Percentiles rank a stretch among this genome's conserved stretches.
phyloP scores from a whole-genome alignment of 2,329 filamentous ascomycete genomes.

The Coniochaeta prunicola region DNA sequence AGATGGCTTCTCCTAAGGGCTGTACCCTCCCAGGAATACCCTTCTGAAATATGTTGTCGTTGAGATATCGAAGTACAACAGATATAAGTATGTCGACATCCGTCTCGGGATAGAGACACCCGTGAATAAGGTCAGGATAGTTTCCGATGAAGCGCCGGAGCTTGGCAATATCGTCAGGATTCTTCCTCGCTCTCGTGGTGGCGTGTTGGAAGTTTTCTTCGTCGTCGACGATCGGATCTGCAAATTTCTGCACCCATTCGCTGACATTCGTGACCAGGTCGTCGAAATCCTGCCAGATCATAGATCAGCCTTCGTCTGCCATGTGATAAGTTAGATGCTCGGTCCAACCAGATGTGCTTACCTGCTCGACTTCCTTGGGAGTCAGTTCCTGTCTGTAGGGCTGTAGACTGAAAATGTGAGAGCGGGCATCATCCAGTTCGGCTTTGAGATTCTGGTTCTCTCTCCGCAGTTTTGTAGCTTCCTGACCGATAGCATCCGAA shows the following conservation, averaged over 20 bases:
- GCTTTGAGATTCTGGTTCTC: background rate
- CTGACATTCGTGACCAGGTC: background rate
- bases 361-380: background rate
- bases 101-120: slow-evolving; percentile 24
- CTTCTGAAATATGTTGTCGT: slow-evolving; percentile 26
- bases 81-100: slow-evolving; percentile 28
- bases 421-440: background rate
- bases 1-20: slow-evolving; percentile 11
- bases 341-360: background rate
- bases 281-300: background rate
- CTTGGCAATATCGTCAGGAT: slow-evolving; percentile 16
- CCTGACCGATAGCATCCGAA: background rate
- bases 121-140: slow-evolving; percentile 24
- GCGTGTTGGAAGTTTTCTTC: slow-evolving; percentile 5
- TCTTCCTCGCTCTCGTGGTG: slow-evolving; percentile 13
- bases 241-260: background rate
- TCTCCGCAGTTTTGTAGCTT: background rate
- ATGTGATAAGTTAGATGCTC: background rate
- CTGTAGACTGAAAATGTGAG: slow-evolving; percentile 1
- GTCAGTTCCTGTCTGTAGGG: background rate
- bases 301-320: background rate
- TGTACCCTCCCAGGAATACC: slow-evolving; percentile 5
- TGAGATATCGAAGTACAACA: slow-evolving; percentile 25
- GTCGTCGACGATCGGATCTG: background rate
- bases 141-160: slow-evolving; percentile 12